These are phyloP conservation scores for Thraustochytrium striatum DNA, from an alignment of 352 stramenopile genomes.

Conservation along the genomic window DNA sequence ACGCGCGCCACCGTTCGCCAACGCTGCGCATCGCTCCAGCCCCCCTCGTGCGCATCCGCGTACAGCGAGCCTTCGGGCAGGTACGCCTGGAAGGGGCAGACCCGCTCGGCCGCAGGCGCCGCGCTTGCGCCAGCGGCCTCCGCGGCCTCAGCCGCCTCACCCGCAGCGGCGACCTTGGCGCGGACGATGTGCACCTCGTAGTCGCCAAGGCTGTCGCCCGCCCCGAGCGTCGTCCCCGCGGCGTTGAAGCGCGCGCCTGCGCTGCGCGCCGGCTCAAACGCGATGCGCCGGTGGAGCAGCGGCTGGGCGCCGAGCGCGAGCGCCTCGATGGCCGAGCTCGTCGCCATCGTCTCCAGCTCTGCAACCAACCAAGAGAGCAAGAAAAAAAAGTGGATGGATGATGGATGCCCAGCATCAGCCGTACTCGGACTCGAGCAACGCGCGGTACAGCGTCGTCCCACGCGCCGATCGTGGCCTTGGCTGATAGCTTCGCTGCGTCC, in stretches of 20 bases:
- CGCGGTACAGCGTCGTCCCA: slow-evolving; percentile 20
- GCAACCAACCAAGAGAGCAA: no score
- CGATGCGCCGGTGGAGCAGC: neutral
- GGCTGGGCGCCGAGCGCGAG: neutral
- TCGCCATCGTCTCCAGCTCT: neutral
- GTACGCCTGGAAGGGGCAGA: neutral
- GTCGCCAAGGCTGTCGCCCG: neutral
- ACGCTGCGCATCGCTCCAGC: neutral
- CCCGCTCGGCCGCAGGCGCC: no score
- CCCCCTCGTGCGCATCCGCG: neutral
- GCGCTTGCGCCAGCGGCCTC: no score
- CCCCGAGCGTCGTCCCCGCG: neutral
- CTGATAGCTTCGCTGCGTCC: neutral
- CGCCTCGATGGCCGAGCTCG: neutral
- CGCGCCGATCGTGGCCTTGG: neutral
- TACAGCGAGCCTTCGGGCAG: neutral
- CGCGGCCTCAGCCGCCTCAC: neutral
- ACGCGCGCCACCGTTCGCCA: neutral
- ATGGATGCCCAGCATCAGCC: neutral
- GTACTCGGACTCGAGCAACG: slow-evolving; percentile 21
- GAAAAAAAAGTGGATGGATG: no score
- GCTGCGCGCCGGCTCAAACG: neutral
- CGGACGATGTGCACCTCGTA: slow-evolving; percentile 31
- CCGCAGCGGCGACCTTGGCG: neutral
- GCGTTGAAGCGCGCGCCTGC: neutral